These are phyloP conservation scores for Mortierella alpina DNA, from an alignment of 192 early-diverging fungal species.

Conservation along the genomic window DNA sequence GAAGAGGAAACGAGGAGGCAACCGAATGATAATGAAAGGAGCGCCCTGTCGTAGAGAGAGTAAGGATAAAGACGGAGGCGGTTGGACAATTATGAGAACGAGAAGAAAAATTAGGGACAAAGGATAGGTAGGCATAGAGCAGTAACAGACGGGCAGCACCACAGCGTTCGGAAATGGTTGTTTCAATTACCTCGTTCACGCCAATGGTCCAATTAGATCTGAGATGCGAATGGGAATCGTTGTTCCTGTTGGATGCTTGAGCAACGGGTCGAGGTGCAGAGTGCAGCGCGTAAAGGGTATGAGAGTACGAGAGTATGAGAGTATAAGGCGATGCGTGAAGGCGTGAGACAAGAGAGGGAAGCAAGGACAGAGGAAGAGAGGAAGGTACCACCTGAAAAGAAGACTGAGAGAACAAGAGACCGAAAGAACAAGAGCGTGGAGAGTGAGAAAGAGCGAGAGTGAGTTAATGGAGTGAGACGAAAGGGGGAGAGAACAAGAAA, in stretches of 20 bases:
- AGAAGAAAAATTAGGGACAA: not conserved
- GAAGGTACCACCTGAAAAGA: not conserved
- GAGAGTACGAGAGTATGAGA: too few species aligned
- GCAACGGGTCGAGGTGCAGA: too few species aligned
- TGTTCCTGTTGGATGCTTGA: too few species aligned
- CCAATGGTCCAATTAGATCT: too few species aligned
- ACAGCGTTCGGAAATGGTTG: too few species aligned
- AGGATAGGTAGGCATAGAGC: too few species aligned
- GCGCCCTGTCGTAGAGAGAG: not conserved
- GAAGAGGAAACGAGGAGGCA: not conserved
- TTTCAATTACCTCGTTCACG: too few species aligned
- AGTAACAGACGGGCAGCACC: too few species aligned
- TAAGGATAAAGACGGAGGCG: slow-evolving; percentile 7
- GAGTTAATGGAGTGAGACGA: not conserved
- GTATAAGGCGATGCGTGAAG: too few species aligned
- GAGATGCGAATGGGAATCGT: too few species aligned
- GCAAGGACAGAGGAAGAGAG: not conserved
- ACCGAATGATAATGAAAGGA: not conserved
- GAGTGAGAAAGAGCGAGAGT: not conserved
- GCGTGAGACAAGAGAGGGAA: not conserved
- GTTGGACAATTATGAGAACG: not conserved
- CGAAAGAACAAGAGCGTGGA: not conserved
- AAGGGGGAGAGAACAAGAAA: slow-evolving; percentile 1
- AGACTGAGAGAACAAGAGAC: not conserved
- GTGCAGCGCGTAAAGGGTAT: too few species aligned